Evolutionary conservation across 306 rosid species (phyloP), one percentile per base, ranked within the genome.

Genomic region (Mimosa bimucronata): DNA sequence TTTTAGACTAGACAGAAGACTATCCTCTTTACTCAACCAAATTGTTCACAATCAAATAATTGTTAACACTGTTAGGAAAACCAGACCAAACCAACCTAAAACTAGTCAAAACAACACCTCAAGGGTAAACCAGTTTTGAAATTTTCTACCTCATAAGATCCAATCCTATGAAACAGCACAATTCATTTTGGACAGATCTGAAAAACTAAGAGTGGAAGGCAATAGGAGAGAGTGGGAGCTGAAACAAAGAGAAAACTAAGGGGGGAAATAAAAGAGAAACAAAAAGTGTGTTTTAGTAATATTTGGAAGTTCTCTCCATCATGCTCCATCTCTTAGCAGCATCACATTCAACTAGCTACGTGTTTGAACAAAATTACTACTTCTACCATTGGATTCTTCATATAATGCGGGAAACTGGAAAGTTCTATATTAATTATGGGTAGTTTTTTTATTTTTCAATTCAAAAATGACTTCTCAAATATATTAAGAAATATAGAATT

Each of bases 11-110:
- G 48, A 53, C 31, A 65, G 10, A 75, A 76, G 71, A 34, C 48
- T 29, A 37, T 46, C 53, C 55, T 13, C 65, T 71, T 50, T 15
- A 50, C 30, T 10, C 48, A 44, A 50, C 55, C 64, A 79, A 29
- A 46, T 31, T 50, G 38, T 75, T 55, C 44, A 64, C 74, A 42
- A 71, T 76, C 28, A 19, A 55, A 70, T 29, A 74, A 37, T 25
- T 8, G 67, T 75, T 73, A 60, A 12, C 9, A 26, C 69, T 19
- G 23, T 57, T 9, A n/a, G 62, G 62, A 21, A 55, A 55, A 55
- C 29, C 62, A 9, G 29, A 55, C 62, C 62, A 55, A n/a, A 55
- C 14, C 11, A 55, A 9, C 14, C 62, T 55, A 53, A 53, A 15
- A 6, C 10, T 53, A 53, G 12, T 53, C 60, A 53, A 53, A 52